Evolutionary conservation across 2,329 filamentous ascomycete species (phyloP), one percentile per base, ranked within the genome.

Genomic region (Hymenoscyphus fructigenus): DNA sequence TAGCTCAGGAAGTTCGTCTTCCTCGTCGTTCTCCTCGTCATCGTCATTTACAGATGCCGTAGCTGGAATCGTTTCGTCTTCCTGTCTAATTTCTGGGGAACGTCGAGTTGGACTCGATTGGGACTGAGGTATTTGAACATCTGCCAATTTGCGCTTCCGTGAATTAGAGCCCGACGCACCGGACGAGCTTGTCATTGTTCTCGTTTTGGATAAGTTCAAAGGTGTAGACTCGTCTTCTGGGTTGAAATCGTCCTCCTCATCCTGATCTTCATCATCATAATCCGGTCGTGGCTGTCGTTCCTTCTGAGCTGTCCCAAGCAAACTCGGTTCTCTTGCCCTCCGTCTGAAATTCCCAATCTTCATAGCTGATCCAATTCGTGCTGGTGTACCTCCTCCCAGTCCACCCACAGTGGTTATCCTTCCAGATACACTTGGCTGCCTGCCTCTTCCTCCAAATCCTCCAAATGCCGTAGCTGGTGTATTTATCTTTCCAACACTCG

Each of bases 221-320:
- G 89, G 88, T 6, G 89, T 91, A 17, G 88, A 89, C 77, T 90
- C 88, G 32, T 86, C 87, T 64, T 91, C 87, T 0, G 83, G 88
- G 60, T 80, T 82, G 72, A 86, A 89, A 69, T 84, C 82, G 26
- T 84, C 81, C 36, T 73, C 73, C 14, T 74, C 70, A 32, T 84
- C 80, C 4, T 72, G 67, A 36, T 73, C 70, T 64, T 84, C 81
- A 32, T 84, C 80, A 3, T 72, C 67, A 38, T 68, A 82, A 28
- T 82, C 79, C 12, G 66, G 38, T 79, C 76, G 36, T 69, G 71
- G 36, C 77, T 78, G 32, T 72, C 75, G 65, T 73, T 69, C 60
- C 72, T 65, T 76, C 75, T 34, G 74, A 10, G 66, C 70, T 23
- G 73, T 74, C 60, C 84, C 83, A 53, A 89, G 74, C 62, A 89